A percentile compares a stretch with the other conserved stretches of the same genome.
Conservation (phyloP, 192 early-diverging fungal genomes). For the Entomortierella chlamydospora region DNA sequence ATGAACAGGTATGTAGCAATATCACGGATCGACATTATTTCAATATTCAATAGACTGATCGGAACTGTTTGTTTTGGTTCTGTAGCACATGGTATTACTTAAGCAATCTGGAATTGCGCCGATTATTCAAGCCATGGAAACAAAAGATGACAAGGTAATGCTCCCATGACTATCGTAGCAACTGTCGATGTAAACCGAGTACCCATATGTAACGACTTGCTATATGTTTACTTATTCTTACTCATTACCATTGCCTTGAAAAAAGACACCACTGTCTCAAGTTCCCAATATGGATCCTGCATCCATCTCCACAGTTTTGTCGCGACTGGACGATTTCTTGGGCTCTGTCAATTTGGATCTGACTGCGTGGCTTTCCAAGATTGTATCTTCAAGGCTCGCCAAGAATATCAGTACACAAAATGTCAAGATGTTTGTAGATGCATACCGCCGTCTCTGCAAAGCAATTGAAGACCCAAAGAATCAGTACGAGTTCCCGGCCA, state of each 20-base stretch:
- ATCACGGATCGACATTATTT: too few species aligned
- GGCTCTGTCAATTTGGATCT: conserved; percentile 67
- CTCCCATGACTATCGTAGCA: neutral
- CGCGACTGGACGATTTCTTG: conserved; percentile 76
- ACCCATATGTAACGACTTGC: too few species aligned
- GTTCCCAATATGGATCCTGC: conserved; percentile 63
- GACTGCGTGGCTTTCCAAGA: conserved; percentile 61
- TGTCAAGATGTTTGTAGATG: conserved; percentile 68
- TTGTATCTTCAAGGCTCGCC: conserved; percentile 60
- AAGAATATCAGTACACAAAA: conserved; percentile 64
- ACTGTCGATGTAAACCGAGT: too few species aligned
- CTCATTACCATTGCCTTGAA: too few species aligned
- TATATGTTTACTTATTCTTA: neutral
- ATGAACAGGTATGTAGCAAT: conserved; percentile 67
- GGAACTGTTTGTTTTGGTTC: too few species aligned
- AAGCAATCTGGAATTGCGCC: conserved; percentile 71
- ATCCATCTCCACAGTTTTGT: conserved; percentile 64
- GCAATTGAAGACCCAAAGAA: conserved; percentile 70
- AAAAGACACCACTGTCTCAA: conserved; percentile 67
- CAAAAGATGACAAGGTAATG: conserved; percentile 65
- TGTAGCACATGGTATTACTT: conserved; percentile 68
- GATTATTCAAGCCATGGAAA: conserved; percentile 65
- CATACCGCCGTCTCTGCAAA: conserved; percentile 65
- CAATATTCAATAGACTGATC: too few species aligned
- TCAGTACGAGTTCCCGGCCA: conserved; percentile 70